phyloP scores from a whole-genome alignment of 139 green algal species.

The Deuterostichococcus epilithicus region DNA sequence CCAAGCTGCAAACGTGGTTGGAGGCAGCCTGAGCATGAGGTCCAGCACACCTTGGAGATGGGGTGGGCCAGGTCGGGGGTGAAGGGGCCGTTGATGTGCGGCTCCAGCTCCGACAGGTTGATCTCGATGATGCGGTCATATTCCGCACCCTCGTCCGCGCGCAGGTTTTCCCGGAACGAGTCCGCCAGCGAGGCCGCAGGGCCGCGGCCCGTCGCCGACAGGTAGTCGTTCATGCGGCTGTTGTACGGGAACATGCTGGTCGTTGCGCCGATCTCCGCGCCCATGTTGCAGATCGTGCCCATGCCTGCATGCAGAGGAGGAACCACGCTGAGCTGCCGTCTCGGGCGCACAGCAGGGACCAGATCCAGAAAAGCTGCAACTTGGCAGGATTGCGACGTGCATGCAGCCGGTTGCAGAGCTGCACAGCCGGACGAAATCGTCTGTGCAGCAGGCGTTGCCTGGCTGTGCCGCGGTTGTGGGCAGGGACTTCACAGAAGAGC shows the following conservation, averaged over 20 bases:
- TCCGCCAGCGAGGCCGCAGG: conserved; percentile 49
- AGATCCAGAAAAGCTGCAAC: too few relatives aligned
- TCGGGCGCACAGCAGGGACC: too few relatives aligned
- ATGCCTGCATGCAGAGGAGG: conserved; percentile 51
- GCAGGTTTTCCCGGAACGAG: conserved; percentile 65
- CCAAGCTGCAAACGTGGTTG: too few relatives aligned
- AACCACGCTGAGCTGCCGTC: too few relatives aligned
- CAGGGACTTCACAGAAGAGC: too few relatives aligned
- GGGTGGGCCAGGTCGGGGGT: conserved; percentile 86
- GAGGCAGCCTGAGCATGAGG: too few relatives aligned
- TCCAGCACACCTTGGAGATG: conserved; percentile 43
- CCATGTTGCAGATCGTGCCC: conserved; percentile 98
- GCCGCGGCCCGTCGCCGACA: conserved; percentile 73
- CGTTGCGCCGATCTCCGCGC: conserved; percentile 93
- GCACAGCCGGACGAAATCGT: too few relatives aligned
- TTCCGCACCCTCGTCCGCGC: conserved; percentile 67
- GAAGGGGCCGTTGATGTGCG: conserved; percentile 91
- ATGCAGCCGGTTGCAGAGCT: too few relatives aligned
- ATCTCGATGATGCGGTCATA: conserved; percentile 97
- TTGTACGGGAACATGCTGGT: conserved; percentile 97
- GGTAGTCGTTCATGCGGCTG: conserved; percentile 85
- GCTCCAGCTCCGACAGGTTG: conserved; percentile 87
- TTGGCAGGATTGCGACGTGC: too few relatives aligned
- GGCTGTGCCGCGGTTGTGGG: too few relatives aligned
- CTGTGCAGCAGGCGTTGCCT: too few relatives aligned